Evolutionary conservation across 2,329 filamentous ascomycete genomes (phyloP), one percentile per base, ranked within the genome.

Genomic region (Fusarium nurragi): DNA sequence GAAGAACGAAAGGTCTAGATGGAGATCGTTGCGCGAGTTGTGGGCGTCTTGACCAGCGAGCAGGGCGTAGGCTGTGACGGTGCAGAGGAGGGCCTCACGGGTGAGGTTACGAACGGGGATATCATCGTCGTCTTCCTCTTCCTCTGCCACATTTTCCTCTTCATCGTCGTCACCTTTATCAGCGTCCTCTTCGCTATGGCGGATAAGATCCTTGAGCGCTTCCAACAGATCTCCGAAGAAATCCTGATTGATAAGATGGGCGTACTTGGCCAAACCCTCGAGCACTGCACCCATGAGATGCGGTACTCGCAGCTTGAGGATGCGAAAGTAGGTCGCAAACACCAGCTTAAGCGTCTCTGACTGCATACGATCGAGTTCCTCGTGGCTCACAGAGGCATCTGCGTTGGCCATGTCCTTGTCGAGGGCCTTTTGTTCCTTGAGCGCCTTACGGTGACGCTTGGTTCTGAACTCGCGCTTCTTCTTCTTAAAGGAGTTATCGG

Each of bases 211-310:
- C 77, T 97, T 96, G 36, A 99, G 83, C 1, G 93, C 94, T 78
- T 98, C 95, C 12, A 99, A 86, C 26, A 99, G 84, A 74, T 99
- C 95, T 25, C 94, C 95, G 72, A 99, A 99, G 82, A 99, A 98
- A 75, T 99, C 93, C 74, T 99, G 93, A 80, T 99, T 99, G 83
- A 99, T 99, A 59, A 99, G 85, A 75, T 97, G 95, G 5, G 94
- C 90, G 75, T 97, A 99, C 74, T 93, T 93, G 47, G 94, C 94
- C 21, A 99, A 81, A 25, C 95, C 95, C 80, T 98, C 95, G 6
- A 99, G 85, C 0, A 97, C 94, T 14, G 94, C 94, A n/a, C 95
- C 95, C 92, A 97, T 98, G 18, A 99, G 86, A 67, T 90, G 88
- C 14, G 92, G 89, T 22, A 88, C 85, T 23, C 93, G 88, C 51